Evolutionary conservation across 2,329 filamentous ascomycete species (phyloP).

Genomic region (Trichophyton schoenleinii): DNA sequence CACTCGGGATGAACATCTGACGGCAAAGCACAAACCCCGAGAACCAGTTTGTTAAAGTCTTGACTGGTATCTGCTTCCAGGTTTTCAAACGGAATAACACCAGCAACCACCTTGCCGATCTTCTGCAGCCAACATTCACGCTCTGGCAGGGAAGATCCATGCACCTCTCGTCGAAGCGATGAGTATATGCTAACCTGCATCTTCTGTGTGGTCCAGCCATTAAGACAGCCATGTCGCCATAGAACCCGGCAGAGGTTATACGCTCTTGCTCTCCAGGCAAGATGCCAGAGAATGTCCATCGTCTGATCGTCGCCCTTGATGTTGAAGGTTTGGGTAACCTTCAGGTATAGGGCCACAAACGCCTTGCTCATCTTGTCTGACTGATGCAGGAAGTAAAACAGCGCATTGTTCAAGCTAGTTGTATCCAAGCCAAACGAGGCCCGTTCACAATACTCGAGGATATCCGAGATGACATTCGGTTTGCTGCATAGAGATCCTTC

Average conservation of each 20-base stretch:
- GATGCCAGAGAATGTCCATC: constrained; percentile 30
- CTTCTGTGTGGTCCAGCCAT: constrained; percentile 19
- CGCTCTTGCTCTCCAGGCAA: constrained; percentile 26
- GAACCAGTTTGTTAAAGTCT: not conserved
- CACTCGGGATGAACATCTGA: not conserved
- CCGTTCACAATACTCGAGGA: constrained; percentile 23
- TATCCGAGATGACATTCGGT: constrained; percentile 17
- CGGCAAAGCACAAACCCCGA: not conserved
- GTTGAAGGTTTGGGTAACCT: constrained; percentile 9
- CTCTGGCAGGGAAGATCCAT: constrained; percentile 6
- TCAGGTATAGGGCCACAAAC: constrained; percentile 12
- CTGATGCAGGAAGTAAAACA: constrained; percentile 19
- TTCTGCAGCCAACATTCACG: not conserved
- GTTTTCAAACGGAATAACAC: constrained; percentile 5
- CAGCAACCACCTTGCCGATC: constrained; percentile 11
- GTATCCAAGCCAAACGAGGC: constrained; percentile 19
- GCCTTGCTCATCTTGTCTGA: constrained; percentile 7
- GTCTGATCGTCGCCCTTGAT: constrained; percentile 15
- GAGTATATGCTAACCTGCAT: constrained; percentile 25
- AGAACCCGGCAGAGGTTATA: constrained; percentile 36
- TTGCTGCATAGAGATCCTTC: constrained; percentile 20
- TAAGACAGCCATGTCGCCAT: constrained; percentile 38
- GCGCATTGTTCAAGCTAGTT: constrained; percentile 20
- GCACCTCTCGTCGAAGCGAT: constrained; percentile 21
- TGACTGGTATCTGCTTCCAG: not conserved